phyloP scores from a whole-genome alignment of 129 eudicot species.

The Tagetes erecta region DNA sequence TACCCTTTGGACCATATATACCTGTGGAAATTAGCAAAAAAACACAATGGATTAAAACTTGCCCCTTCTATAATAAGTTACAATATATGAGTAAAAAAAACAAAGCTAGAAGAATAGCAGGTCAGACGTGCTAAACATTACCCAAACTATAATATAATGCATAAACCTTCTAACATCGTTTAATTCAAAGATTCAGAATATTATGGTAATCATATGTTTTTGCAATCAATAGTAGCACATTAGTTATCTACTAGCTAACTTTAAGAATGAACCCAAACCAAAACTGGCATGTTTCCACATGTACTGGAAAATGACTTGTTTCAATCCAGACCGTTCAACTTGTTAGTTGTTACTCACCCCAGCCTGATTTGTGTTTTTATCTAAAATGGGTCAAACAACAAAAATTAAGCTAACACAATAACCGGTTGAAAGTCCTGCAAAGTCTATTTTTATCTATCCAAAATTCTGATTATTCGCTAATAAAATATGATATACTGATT shows the following conservation, averaged over 20 bases:
- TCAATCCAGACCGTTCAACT: neutral
- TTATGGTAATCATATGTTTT: neutral
- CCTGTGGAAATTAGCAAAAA: slow-evolving; percentile 44
- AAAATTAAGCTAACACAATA: neutral
- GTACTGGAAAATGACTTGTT: neutral
- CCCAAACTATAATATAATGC: neutral
- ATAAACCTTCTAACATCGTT: neutral
- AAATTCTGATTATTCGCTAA: neutral
- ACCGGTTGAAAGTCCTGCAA: neutral
- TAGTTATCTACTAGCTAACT: neutral
- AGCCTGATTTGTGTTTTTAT: neutral
- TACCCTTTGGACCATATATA: slow-evolving; percentile 79
- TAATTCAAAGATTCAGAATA: neutral
- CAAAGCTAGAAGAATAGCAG: neutral
- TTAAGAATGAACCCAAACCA: neutral
- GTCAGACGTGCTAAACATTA: neutral
- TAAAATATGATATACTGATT: neutral
- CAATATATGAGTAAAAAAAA: neutral
- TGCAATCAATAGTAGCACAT: neutral
- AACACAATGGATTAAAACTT: neutral
- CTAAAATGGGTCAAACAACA: neutral
- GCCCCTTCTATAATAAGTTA: neutral
- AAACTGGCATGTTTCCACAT: neutral
- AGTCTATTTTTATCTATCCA: neutral
- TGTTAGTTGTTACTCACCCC: too few relatives aligned